Base-by-base conservation (phyloP, 2,329 filamentous ascomycete genomes). In the Arthrobotrys sphaeroides region DNA sequence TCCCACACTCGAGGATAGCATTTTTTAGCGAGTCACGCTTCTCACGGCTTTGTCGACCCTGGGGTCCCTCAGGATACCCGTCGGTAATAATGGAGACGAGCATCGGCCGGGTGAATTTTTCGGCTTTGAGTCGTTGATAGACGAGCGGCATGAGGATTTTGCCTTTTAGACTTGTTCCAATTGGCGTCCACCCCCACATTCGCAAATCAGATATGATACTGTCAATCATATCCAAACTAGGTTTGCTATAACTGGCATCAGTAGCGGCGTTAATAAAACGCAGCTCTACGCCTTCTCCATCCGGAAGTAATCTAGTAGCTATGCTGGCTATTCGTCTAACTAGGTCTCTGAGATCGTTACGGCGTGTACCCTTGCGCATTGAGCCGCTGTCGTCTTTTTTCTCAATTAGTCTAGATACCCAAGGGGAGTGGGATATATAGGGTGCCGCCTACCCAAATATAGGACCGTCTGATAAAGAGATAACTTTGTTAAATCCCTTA, bases 251-350 rank as follows among this genome's bases (percentile, higher is more conserved):
- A 31, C 45, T 65, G 10, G 31, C 2, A 42, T 65, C 31, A 43
- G 26, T 65, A 53, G 61, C 31, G 42, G 61, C 16, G 33, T 65
- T 65, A 7, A 65, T 65, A 53, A 65, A 53, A 33, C 61, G 61
- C 9, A 65, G 45, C 31, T 53, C 61, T 65, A 65, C 20, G n/a
- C 61, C 61, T 13, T 65, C 61, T 51, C 33, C 61, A 42, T 65
- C 61, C 31, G 61, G 61, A 20, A 65, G 45, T 42, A 65, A 43
- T 43, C 12, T 53, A 3, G 61, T 65, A 53, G 45, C 22, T 53
- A 65, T 65, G 61, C 61, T 31, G n/a, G 61, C 61, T 53, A 65
- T 65, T 53, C 61, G 43, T 65, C 22, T 43, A 40, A 65, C 61
- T 16, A 65, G 33, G 6, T 65, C 20, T 42, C 45, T 65, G 18